These are phyloP conservation scores for Fusarium vanettenii DNA, from an alignment of 2,329 filamentous ascomycete genomes.

Conservation along the genomic window DNA sequence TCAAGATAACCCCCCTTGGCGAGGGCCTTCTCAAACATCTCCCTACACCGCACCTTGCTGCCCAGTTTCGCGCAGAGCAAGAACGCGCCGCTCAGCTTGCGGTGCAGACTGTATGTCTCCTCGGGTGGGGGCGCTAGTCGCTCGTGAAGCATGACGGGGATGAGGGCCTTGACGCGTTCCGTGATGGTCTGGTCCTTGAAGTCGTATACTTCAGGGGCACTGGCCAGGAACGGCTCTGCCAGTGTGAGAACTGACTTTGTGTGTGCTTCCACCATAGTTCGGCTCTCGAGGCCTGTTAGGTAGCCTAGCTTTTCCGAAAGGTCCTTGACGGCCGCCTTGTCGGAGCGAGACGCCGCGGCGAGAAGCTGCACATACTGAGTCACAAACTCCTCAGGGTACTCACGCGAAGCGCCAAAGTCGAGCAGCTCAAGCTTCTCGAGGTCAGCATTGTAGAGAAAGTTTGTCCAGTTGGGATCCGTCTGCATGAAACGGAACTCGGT, in stretches of 20 bases:
- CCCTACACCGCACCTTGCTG: conserved; percentile 82
- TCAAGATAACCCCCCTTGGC: conserved; percentile 48
- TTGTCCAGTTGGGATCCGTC: conserved; percentile 99
- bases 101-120: conserved; percentile 95
- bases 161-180: conserved; percentile 86
- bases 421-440: conserved; percentile 85
- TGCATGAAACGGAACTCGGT: conserved; percentile 98
- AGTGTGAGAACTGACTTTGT: conserved; percentile 88
- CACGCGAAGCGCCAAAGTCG: conserved; percentile 93
- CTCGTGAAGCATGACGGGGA: conserved; percentile 94
- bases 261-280: conserved; percentile 89
- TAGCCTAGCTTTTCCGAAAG: conserved; percentile 87
- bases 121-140: conserved; percentile 91
- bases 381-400: conserved; percentile 85
- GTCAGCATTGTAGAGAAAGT: conserved; percentile 88
- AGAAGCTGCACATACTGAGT: conserved; percentile 83
- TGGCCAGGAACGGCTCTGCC: conserved; percentile 86
- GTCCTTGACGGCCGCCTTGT: conserved; percentile 71
- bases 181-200: conserved; percentile 97
- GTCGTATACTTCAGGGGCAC: conserved; percentile 86
- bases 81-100: conserved; percentile 96
- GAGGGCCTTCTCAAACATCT: conserved; percentile 77
- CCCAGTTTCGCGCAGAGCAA: conserved; percentile 88
- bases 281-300: conserved; percentile 88
- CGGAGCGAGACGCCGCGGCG: conserved; percentile 78